Base-by-base conservation (phyloP, 2,329 filamentous ascomycete species). In the Pseudocercospora eumusae region DNA sequence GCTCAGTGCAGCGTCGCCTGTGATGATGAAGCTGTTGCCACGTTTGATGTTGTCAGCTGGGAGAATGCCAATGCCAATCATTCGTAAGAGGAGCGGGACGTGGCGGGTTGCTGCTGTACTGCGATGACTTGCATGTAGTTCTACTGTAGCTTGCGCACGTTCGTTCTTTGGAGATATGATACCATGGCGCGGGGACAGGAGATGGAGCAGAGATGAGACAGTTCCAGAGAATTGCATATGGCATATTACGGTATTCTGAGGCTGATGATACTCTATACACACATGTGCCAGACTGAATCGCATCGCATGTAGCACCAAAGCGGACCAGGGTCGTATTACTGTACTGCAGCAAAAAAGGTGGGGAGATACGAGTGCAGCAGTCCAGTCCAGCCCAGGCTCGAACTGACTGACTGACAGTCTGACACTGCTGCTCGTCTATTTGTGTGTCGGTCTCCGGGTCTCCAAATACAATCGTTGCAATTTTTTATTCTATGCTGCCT, bases 11-110 rank as follows among this genome's bases (percentile, higher is more conserved):
- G 44, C 44, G 13, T 40, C 36, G 36, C 36, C 36, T 40, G 36
- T 18, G 42, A 23, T 21, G 21, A n/a, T 45, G 42, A 28, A 50
- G 47, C 47, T 50, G 47, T 50, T 50, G 47, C 23, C 47, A 50
- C 47, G 47, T 50, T 50, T 20, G n/a, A 23, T 54, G 25, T 54
- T 33, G 27, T 54, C 45, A 27, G 45, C 45, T 50, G 45, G 25
- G 20, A 50, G 20, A n/a, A 2, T 27, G 45, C 5, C 23, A 5
- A 18, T 21, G 6, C 4, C 15, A 15, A 47, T n/a, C n/a, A 23
- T 50, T 23, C 21, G 31, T 33, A 10, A 50, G 23, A 23, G 18
- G 20, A 27, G 6, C 45, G 45, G 45, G 45, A 50, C 45, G 45
- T 23, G 18, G 45, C 45, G 45, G 45, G 2, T 23, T 52, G 47